phyloP scores from a whole-genome alignment of 2,329 filamentous ascomycete species.

The Pyrenochaeta sp. region DNA sequence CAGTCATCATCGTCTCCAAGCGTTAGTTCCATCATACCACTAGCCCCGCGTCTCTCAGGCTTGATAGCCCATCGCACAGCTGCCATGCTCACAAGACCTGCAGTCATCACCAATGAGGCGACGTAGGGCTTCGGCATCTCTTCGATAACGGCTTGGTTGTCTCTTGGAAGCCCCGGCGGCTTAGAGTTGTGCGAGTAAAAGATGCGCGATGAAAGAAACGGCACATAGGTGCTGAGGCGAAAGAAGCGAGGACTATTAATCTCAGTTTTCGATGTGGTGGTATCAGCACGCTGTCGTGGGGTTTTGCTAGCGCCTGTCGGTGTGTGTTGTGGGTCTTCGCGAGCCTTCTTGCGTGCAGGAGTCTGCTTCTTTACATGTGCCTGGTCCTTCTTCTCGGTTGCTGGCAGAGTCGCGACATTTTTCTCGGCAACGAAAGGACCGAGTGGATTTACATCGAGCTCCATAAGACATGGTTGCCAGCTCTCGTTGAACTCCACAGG shows the following conservation, averaged over 20 bases:
- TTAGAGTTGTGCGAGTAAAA: slow-evolving; percentile 40
- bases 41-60: slow-evolving; percentile 13
- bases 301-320: slow-evolving; percentile 14
- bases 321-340: slow-evolving; percentile 7
- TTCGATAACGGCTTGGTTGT: slow-evolving; percentile 35
- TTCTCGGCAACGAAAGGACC: slow-evolving; percentile 33
- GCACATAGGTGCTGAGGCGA: slow-evolving; percentile 41
- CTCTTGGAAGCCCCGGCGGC: slow-evolving; percentile 25
- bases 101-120: slow-evolving; percentile 44
- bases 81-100: slow-evolving; percentile 45
- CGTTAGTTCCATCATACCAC: slow-evolving; percentile 24
- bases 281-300: slow-evolving; percentile 31
- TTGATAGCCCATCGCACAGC: slow-evolving; percentile 31
- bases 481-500: slow-evolving; percentile 46
- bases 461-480: slow-evolving; percentile 39
- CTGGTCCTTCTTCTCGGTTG: slow-evolving; percentile 7
- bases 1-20: slow-evolving; percentile 16
- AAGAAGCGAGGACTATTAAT: slow-evolving; percentile 41
- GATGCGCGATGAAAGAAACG: slow-evolving; percentile 43
- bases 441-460: slow-evolving; percentile 33
- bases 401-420: background rate
- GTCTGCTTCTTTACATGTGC: slow-evolving; percentile 15
- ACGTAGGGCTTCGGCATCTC: slow-evolving; percentile 42
- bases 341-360: slow-evolving; percentile 24
- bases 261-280: slow-evolving; percentile 18